phyloP scores from a whole-genome alignment of 768 basidiomycete genomes.

The Termitomyces bulborhizus region DNA sequence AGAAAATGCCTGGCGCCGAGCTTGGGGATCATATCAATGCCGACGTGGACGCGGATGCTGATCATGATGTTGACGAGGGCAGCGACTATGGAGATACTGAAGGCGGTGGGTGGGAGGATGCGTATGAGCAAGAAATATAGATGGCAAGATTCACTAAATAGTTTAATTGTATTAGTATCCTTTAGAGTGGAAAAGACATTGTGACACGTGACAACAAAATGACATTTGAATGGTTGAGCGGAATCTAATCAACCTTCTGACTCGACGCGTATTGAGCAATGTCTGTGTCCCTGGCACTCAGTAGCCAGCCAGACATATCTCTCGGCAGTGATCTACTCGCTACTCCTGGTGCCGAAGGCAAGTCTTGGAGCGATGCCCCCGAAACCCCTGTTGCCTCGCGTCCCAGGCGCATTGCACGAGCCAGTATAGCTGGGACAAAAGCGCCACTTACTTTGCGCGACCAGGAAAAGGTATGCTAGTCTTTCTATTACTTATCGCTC shows the following conservation, averaged over 20 bases:
- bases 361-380: conserved; percentile 33
- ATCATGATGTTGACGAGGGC: conserved; percentile 36
- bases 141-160: not conserved
- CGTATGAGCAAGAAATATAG: conserved; percentile 70
- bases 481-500: not conserved
- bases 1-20: conserved; percentile 15
- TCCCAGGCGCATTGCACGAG: conserved; percentile 33
- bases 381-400: conserved; percentile 46
- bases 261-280: conserved; percentile 17
- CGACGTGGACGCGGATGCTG: conserved; percentile 23
- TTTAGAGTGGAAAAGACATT: not conserved
- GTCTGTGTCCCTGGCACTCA: conserved; percentile 36
- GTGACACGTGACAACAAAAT: not conserved
- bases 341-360: conserved; percentile 46
- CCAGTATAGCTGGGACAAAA: conserved; percentile 33
- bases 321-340: conserved; percentile 46
- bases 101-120: conserved; percentile 45
- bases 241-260: conserved; percentile 2
- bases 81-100: conserved; percentile 48
- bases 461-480: conserved; percentile 80
- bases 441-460: conserved; percentile 78
- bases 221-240: not conserved
- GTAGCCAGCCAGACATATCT: conserved; percentile 53
- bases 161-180: not conserved
- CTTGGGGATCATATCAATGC: conserved; percentile 15